Evolutionary conservation across 2,329 filamentous ascomycete genomes (phyloP).

Genomic region (Zelopaecilomyces penicillatus): DNA sequence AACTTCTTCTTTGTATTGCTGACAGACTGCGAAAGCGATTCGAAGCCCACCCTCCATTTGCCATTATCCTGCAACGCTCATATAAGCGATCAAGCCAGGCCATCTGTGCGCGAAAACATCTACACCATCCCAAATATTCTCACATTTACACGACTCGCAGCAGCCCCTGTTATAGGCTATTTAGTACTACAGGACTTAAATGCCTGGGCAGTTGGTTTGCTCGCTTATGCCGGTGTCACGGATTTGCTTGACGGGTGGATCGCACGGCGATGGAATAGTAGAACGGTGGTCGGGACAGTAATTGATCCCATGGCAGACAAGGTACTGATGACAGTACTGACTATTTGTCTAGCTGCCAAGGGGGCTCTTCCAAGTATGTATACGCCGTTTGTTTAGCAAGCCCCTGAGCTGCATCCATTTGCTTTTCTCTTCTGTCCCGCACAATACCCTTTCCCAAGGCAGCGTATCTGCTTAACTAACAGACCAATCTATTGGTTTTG

Average conservation of each 20-base stretch:
- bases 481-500: not conserved
- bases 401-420: too few relatives aligned
- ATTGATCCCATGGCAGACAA: constrained; percentile 98
- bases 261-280: constrained; percentile 74
- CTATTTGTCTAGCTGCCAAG: constrained; percentile 75
- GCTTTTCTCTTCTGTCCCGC: too few relatives aligned
- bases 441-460: too few relatives aligned
- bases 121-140: constrained; percentile 94
- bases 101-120: constrained; percentile 70
- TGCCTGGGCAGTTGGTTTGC: constrained; percentile 70
- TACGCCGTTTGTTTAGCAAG: not conserved
- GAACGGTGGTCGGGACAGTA: constrained; percentile 89
- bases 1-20: not conserved
- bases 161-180: constrained; percentile 81
- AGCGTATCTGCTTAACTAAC: too few relatives aligned
- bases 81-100: constrained; percentile 10
- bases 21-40: not conserved
- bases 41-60: not conserved
- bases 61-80: not conserved
- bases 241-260: constrained; percentile 94
- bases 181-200: constrained; percentile 78
- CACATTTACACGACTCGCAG: constrained; percentile 75
- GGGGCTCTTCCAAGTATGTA: constrained; percentile 67
- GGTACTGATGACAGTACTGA: constrained; percentile 85
- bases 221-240: constrained; percentile 84